These are phyloP conservation scores for Blumeria hordei DNA, from an alignment of 2,329 filamentous ascomycete genomes.

Conservation along the genomic window DNA sequence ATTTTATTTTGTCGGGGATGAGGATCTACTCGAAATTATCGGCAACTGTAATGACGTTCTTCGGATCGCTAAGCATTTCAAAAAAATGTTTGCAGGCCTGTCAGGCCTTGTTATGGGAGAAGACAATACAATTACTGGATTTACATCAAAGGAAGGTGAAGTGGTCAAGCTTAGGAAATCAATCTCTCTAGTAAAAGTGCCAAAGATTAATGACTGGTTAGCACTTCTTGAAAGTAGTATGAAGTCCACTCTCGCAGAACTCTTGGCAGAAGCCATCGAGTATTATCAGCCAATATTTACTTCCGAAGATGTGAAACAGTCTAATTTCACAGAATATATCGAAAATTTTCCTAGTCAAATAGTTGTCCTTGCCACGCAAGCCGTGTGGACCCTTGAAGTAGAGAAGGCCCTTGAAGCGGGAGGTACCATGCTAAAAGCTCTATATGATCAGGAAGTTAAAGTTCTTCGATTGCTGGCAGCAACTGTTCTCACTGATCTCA, in stretches of 20 bases:
- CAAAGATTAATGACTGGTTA: slow-evolving; percentile 98
- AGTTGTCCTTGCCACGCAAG: slow-evolving; percentile 82
- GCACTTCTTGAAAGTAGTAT: slow-evolving; percentile 75
- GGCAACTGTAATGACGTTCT: slow-evolving; percentile 96
- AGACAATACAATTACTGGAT: slow-evolving; percentile 67
- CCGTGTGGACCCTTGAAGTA: slow-evolving; percentile 75
- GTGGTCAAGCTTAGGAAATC: slow-evolving; percentile 68
- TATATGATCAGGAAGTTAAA: slow-evolving; percentile 65
- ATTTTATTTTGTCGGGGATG: slow-evolving; percentile 98
- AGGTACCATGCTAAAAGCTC: slow-evolving; percentile 38
- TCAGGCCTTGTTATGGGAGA: slow-evolving; percentile 81
- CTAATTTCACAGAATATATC: slow-evolving; percentile 58
- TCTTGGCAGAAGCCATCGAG: slow-evolving; percentile 65
- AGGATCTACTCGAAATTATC: slow-evolving; percentile 95
- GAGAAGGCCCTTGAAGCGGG: slow-evolving; percentile 51
- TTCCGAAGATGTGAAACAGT: slow-evolving; percentile 42
- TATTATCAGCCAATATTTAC: slow-evolving; percentile 61
- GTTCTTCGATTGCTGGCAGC: slow-evolving; percentile 68
- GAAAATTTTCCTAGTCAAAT: slow-evolving; percentile 74
- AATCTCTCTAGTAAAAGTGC: slow-evolving; percentile 78
- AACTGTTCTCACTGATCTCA: slow-evolving; percentile 74
- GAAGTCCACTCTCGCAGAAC: slow-evolving; percentile 79
- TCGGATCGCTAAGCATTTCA: slow-evolving; percentile 93
- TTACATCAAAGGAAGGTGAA: slow-evolving; percentile 90
- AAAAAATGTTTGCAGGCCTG: slow-evolving; percentile 98